phyloP scores from a whole-genome alignment of 768 basidiomycete genomes.

The Amanita pseudoporphyria region DNA sequence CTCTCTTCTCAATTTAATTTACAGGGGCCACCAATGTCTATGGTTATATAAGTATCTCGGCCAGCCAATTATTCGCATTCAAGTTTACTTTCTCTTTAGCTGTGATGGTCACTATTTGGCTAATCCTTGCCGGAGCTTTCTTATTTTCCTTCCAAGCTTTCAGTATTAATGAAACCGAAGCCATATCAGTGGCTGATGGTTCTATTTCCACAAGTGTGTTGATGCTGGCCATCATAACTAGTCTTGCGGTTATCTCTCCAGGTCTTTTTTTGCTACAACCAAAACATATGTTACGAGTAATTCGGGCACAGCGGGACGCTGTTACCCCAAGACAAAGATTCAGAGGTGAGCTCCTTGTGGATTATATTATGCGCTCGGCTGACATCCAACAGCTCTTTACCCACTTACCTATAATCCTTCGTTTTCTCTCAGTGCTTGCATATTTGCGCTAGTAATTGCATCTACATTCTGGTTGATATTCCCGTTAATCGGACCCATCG shows the following conservation, averaged over 20 bases:
- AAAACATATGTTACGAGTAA: constrained; percentile 44
- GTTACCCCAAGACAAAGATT: constrained; percentile 74
- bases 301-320: constrained; percentile 46
- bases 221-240: constrained; percentile 47
- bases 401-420: constrained; percentile 64
- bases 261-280: constrained; percentile 70
- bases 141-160: constrained; percentile 60
- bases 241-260: constrained; percentile 59
- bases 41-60: constrained; percentile 55
- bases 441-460: constrained; percentile 62
- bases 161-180: constrained; percentile 24
- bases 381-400: constrained; percentile 42
- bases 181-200: constrained; percentile 52
- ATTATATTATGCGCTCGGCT: constrained; percentile 3
- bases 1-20: constrained; percentile 10
- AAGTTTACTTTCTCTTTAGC: constrained; percentile 55
- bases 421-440: constrained; percentile 54
- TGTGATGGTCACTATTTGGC: constrained; percentile 46
- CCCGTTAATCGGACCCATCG: constrained; percentile 66
- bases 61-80: constrained; percentile 49
- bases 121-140: constrained; percentile 58
- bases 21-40: constrained; percentile 44
- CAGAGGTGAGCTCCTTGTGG: constrained; percentile 40
- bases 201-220: constrained; percentile 62
- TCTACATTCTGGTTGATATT: constrained; percentile 69